Base-by-base conservation (phyloP, 805 yeast genomes). In the Grigorovia yakushimaensis region DNA sequence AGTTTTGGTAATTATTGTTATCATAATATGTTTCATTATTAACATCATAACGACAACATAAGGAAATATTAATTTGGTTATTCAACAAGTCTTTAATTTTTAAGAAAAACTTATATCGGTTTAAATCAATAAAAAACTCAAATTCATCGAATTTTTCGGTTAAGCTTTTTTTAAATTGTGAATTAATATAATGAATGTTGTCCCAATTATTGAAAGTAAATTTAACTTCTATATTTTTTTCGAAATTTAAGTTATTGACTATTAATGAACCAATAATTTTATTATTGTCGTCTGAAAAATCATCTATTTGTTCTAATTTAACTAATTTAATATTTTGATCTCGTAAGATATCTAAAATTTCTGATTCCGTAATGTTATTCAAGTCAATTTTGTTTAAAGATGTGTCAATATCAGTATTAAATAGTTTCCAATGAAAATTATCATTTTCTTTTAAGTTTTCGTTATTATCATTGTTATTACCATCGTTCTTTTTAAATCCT, bases 21-120 rank as follows among this genome's bases (percentile, higher is more conserved):
- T 65, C 69, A 48, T 62, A 65, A 43, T 56, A 64, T 2, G 65
- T 62, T 45, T 62, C 65, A 33, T 56, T 54, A 46, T 56, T 58
- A 4, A 64, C 68, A 50, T 64, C 61, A 47, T 65, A 65, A 10
- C 61, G 50, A 43, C 65, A 62, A 47, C 68, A 63, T 33, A 65
- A 45, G 18, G 61, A 59, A n/a, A 63, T 51, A 17, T 51, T 51
- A 22, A 62, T 43, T 6, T 53, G 50, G 5, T 38, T 41, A 38
- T 50, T 43, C n/a, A 61, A 41, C 24, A 60, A 43, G 43, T 56
- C 56, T 40, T 55, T 56, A 15, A 57, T 50, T 33, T 55, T 55
- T 44, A 61, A 47, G 43, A 60, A 54, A 46, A 58, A 58, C 39
- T 58, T 57, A 27, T 60, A 53, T 21, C 60, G 55, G 38, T 59